Evolutionary conservation across 176 grass and related monocot genomes (phyloP), one percentile per base, ranked within the genome.

Genomic region (Phoenix roebelenii): DNA sequence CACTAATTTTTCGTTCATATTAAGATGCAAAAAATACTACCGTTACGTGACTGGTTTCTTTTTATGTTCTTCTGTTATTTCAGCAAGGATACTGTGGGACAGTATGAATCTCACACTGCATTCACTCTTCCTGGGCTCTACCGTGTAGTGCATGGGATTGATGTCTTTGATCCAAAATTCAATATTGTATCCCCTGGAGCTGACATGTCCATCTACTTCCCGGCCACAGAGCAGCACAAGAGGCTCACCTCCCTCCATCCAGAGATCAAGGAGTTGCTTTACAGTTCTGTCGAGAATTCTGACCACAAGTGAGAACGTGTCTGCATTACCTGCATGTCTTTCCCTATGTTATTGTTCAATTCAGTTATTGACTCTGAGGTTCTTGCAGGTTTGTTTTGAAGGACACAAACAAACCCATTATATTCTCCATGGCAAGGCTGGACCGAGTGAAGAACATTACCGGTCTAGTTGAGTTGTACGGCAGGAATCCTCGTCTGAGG

Each of bases 81-180:
- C 58, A 60, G 58, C 58, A 60, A 60, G 58, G 58, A 60, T 16
- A 60, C 58, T 35, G 58, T 60, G 58, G 58, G 58, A 25, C 58
- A 60, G n/a, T 60, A 60, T 25, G 58, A 60, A 35, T 60, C 58
- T 60, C 58, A 60, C 16, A 60, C 58, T 30, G 58, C 25, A 3
- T 60, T 60, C 24, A 18, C 58, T 30, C 58, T 60, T n/a, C 58
- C 58, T n/a, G 58, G 25, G 14, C 58, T 60, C 17, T 60, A 60
- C 58, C 58, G 58, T 3, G 58, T 60, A 0, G 58, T 60, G 25
- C 58, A 60, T 30, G 58, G 58, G n/a, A 60, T 60, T n/a, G 58
- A 60, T 30, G 58, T 60, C 23, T 60, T 60, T 5, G 58, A 60
- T 60, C 58, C 58, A 60, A 60, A 60, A n/a, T 60, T 60, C 58